A percentile compares a stretch with the other conserved stretches of the same genome.
Evolutionary conservation across 306 rosid genomes (phyloP).

Genomic region (Ormosia semicastrata): DNA sequence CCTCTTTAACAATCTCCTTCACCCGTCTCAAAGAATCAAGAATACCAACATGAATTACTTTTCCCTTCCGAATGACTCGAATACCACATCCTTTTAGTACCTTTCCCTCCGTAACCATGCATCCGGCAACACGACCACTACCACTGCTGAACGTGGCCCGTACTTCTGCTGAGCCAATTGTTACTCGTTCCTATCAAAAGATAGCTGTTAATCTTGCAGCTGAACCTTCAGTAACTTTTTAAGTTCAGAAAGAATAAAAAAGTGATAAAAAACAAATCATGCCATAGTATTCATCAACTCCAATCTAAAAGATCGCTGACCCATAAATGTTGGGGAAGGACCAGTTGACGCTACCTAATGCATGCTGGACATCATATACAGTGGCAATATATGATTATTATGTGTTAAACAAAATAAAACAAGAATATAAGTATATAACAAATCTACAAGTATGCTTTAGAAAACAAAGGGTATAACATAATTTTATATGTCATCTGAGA

Average conservation of each 20-base stretch:
- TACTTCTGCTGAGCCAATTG: slow-evolving; percentile 82
- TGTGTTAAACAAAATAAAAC: background rate
- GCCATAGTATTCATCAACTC: background rate
- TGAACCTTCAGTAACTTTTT: slow-evolving; percentile 10
- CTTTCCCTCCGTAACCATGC: slow-evolving; percentile 88
- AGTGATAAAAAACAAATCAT: background rate
- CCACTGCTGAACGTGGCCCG: slow-evolving; percentile 93
- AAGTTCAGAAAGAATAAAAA: slow-evolving; percentile 9
- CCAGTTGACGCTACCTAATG: background rate
- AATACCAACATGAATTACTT: slow-evolving; percentile 52
- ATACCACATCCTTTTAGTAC: slow-evolving; percentile 70
- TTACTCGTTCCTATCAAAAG: slow-evolving; percentile 65
- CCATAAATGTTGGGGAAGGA: background rate
- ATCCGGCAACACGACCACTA: slow-evolving; percentile 95
- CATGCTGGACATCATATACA: background rate
- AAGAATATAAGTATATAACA: background rate
- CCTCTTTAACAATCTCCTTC: slow-evolving; percentile 93
- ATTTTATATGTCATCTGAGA: background rate
- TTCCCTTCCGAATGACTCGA: slow-evolving; percentile 75
- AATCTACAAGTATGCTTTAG: slow-evolving; percentile 1
- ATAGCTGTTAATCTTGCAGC: slow-evolving; percentile 26
- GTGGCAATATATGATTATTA: background rate
- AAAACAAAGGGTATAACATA: background rate
- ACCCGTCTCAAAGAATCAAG: slow-evolving; percentile 92
- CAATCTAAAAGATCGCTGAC: background rate